A percentile compares a stretch with the other conserved stretches of the same genome.
Conservation (phyloP, 192 early-diverging fungal genomes). For the Irineochytrium annulatum region DNA sequence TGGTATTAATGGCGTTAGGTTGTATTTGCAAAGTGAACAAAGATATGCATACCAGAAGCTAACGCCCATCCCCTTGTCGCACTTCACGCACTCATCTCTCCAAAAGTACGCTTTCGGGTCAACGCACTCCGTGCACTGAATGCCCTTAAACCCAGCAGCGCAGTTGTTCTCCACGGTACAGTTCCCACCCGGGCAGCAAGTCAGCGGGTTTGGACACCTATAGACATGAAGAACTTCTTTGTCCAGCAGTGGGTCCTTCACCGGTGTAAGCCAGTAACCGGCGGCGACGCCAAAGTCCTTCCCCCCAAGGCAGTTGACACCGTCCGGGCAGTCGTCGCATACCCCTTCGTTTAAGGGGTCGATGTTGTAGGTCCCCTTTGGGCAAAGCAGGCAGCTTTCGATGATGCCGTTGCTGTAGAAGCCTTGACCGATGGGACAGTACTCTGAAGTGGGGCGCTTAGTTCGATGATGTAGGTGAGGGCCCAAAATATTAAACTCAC, state of each 20-base stretch:
- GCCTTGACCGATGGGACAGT: too few relatives aligned
- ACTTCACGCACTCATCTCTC: slow-evolving; percentile 14
- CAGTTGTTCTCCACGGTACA: slow-evolving; percentile 5
- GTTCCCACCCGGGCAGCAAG: slow-evolving; percentile 12
- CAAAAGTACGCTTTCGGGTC: slow-evolving; percentile 6
- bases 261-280: slow-evolving; percentile 6
- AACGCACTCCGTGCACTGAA: slow-evolving; percentile 15
- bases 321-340: slow-evolving; percentile 2
- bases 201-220: slow-evolving; percentile 2
- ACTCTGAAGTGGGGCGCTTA: too few relatives aligned
- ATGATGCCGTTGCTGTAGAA: slow-evolving; percentile 9
- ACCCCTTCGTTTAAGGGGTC: too few relatives aligned
- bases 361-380: not conserved
- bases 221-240: slow-evolving; percentile 6
- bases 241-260: not conserved
- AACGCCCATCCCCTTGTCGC: not conserved
- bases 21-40: too few relatives aligned
- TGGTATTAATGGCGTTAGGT: too few relatives aligned
- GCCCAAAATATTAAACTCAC: too few relatives aligned
- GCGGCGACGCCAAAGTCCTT: not conserved
- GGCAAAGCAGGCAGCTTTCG: slow-evolving; percentile 12
- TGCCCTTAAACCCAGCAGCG: not conserved
- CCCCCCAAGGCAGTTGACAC: slow-evolving; percentile 10
- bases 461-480: too few relatives aligned
- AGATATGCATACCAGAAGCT: too few relatives aligned